Percentiles rank a stretch among this genome's conserved stretches.
These are phyloP conservation scores for Akanthomyces uredinophilus DNA, from an alignment of 2,329 filamentous ascomycete genomes.

Conservation along the genomic window DNA sequence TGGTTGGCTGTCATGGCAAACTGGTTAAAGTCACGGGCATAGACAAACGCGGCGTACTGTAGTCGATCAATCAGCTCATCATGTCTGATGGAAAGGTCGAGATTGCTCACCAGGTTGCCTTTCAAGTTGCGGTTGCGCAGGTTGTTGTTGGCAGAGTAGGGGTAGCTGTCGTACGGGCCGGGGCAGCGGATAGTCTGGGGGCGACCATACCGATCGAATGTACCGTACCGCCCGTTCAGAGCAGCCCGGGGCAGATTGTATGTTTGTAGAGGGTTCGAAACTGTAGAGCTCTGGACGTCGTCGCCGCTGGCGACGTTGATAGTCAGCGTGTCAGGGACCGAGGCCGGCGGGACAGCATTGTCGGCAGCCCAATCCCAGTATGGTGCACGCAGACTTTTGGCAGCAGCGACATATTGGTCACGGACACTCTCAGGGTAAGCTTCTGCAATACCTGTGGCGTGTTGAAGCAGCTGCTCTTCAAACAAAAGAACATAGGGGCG, in stretches of 20 bases:
- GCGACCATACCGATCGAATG: slow-evolving; percentile 20
- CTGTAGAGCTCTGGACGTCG: slow-evolving; percentile 18
- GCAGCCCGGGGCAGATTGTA: slow-evolving; percentile 38
- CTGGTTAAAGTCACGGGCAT: slow-evolving; percentile 22
- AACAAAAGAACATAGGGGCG: slow-evolving; percentile 43
- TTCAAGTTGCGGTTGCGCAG: slow-evolving; percentile 24
- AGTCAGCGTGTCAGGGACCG: slow-evolving; percentile 8
- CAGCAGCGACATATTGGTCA: slow-evolving; percentile 32
- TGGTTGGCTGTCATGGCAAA: slow-evolving; percentile 19
- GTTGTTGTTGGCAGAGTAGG: slow-evolving; percentile 24
- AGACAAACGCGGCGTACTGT: slow-evolving; percentile 28
- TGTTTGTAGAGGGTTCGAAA: slow-evolving; percentile 42
- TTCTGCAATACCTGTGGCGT: slow-evolving; percentile 36
- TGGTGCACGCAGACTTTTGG: slow-evolving; percentile 35
- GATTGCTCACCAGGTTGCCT: slow-evolving; percentile 28
- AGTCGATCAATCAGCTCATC: slow-evolving; percentile 17
- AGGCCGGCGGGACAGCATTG: slow-evolving; percentile 31
- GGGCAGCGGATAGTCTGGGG: slow-evolving; percentile 27
- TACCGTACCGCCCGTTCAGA: slow-evolving; percentile 29
- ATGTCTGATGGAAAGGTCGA: too few species aligned
- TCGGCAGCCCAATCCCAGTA: slow-evolving; percentile 44
- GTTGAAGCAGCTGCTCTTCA: slow-evolving; percentile 42
- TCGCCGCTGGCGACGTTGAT: slow-evolving; percentile 15
- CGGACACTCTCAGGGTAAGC: slow-evolving; percentile 28
- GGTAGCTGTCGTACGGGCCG: slow-evolving; percentile 26